Evolutionary conservation across 2,329 filamentous ascomycete species (phyloP).

Genomic region (Fusarium coffeatum): DNA sequence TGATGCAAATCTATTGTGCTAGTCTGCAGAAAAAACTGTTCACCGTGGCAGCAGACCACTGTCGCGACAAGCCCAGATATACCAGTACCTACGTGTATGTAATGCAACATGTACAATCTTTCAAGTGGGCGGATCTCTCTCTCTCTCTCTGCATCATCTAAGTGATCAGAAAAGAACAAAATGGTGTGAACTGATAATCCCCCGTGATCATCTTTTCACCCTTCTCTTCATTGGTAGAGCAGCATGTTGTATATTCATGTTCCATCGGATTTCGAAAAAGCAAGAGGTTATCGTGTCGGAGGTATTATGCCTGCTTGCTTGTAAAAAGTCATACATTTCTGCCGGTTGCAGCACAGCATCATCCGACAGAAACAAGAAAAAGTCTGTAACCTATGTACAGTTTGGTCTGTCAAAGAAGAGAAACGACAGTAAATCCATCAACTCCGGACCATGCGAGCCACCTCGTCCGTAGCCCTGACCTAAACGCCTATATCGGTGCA

Average conservation of each 20-base stretch:
- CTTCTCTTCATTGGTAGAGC: conserved; percentile 26
- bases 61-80: conserved; percentile 19
- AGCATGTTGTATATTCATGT: conserved; percentile 18
- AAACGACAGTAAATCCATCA: conserved; percentile 35
- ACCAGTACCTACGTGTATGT: conserved; percentile 13
- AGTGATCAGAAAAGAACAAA: conserved; percentile 10
- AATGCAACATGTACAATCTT: conserved; percentile 22
- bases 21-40: conserved; percentile 21
- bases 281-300: conserved; percentile 29
- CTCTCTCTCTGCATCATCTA: conserved; percentile 15
- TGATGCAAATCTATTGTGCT: conserved; percentile 34
- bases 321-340: conserved; percentile 21
- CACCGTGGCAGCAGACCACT: conserved; percentile 3
- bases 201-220: conserved; percentile 22
- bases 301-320: conserved; percentile 38
- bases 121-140: conserved; percentile 10
- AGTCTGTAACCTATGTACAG: conserved; percentile 34
- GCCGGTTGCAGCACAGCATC: conserved; percentile 10
- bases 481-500: conserved; percentile 43
- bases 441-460: conserved; percentile 44
- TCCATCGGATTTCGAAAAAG: conserved; percentile 22
- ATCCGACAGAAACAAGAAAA: conserved; percentile 11
- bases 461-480: conserved; percentile 31
- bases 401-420: conserved; percentile 20
- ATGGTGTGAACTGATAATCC: conserved; percentile 23